Conservation (phyloP, 768 basidiomycete species). For the Dictyophora rubrovolvata region DNA sequence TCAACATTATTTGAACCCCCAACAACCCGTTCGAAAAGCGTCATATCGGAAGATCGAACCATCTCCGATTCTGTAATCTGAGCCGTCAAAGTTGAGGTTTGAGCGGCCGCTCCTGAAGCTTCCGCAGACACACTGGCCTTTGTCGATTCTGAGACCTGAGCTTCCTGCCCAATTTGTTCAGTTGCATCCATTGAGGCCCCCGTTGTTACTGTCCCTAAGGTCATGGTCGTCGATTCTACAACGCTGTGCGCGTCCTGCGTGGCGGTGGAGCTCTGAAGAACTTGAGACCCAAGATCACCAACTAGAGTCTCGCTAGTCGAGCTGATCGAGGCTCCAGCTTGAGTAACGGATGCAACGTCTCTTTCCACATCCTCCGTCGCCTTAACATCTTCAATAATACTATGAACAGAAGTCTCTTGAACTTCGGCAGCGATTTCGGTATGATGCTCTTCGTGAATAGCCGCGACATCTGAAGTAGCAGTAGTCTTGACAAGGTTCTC, state of each 20-base stretch:
- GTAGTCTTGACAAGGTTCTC: no score
- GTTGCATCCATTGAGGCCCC: no score
- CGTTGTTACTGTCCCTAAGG: no score
- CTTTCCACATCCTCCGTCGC: background rate
- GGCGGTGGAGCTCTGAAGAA: background rate
- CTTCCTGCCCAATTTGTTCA: no score
- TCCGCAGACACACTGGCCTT: background rate
- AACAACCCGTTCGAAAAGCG: background rate
- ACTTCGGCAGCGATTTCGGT: background rate
- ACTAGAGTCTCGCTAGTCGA: background rate
- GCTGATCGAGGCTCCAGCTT: background rate
- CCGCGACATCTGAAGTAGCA: no score
- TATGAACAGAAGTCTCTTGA: background rate
- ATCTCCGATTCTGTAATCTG: background rate
- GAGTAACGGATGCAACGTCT: background rate
- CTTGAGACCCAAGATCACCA: background rate
- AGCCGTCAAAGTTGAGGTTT: background rate
- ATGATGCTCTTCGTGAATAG: background rate
- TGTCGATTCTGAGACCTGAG: no score
- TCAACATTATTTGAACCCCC: no score
- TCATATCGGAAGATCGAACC: background rate
- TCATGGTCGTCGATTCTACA: background rate
- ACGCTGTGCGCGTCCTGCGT: background rate
- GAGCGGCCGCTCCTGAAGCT: background rate
- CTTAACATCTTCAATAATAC: background rate